These are phyloP conservation scores for Choanephora cucurbitarum DNA, from an alignment of 371 early-diverging fungal genomes.

Conservation along the genomic window DNA sequence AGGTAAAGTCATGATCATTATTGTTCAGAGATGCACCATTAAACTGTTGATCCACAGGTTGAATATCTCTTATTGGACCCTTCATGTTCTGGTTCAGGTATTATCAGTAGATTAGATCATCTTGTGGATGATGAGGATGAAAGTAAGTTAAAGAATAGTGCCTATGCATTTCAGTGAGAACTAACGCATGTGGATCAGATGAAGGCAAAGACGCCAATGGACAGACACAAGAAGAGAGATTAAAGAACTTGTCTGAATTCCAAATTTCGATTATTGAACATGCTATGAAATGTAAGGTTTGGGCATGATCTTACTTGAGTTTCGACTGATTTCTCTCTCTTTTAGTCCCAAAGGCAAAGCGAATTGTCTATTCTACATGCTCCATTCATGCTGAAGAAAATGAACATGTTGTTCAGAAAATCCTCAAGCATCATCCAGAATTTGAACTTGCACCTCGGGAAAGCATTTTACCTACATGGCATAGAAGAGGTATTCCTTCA, in stretches of 20 bases:
- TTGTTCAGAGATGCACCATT: neutral
- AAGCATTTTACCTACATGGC: constrained; percentile 74
- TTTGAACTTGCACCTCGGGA: constrained; percentile 64
- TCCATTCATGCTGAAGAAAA: constrained; percentile 95
- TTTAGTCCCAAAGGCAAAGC: constrained; percentile 73
- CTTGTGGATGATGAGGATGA: constrained; percentile 67
- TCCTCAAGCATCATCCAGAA: constrained; percentile 50
- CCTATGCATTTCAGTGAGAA: neutral
- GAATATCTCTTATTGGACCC: constrained; percentile 97
- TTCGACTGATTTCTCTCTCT: neutral
- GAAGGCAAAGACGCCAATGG: constrained; percentile 22
- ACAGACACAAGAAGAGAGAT: constrained; percentile 62
- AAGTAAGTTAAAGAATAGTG: constrained; percentile 10
- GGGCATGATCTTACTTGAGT: too few species aligned
- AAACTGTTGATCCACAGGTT: constrained; percentile 48
- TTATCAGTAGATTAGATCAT: constrained; percentile 83
- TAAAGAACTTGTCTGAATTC: constrained; percentile 72
- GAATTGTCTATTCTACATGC: constrained; percentile 95
- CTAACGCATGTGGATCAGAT: neutral
- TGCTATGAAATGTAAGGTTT: constrained; percentile 72
- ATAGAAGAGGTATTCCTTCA: constrained; percentile 64
- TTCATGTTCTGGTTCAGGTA: constrained; percentile 98
- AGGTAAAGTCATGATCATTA: constrained; percentile 38
- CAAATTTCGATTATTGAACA: constrained; percentile 69
- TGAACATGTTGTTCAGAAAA: constrained; percentile 86